A percentile compares a stretch with the other conserved stretches of the same genome.
phyloP scores from a whole-genome alignment of 2,329 filamentous ascomycete genomes.

The Apiospora pterosperma region DNA sequence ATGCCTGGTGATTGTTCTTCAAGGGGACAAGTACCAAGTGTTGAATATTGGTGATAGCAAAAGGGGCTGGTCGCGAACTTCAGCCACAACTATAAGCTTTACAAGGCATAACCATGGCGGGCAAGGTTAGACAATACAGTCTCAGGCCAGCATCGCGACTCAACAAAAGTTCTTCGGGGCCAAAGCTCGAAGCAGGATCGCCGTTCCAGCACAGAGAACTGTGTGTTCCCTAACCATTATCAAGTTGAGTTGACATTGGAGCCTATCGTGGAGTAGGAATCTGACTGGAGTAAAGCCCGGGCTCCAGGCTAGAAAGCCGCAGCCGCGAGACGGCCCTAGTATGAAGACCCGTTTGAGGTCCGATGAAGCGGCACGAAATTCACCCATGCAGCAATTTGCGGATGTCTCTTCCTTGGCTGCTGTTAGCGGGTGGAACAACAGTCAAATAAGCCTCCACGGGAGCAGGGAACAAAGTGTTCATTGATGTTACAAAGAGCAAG shows the following conservation, averaged over 20 bases:
- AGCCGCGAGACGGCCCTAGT: neutral
- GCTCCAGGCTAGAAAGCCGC: neutral
- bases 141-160: neutral
- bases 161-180: neutral
- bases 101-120: neutral
- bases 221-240: no score
- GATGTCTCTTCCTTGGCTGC: neutral
- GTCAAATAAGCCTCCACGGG: neutral
- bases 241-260: neutral
- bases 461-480: neutral
- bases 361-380: neutral
- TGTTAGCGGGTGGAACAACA: neutral
- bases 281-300: neutral
- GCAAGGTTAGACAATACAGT: neutral
- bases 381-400: neutral
- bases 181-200: neutral
- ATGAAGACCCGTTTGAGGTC: neutral
- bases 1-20: neutral
- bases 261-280: neutral
- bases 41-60: neutral
- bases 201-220: neutral
- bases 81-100: neutral
- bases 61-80: neutral
- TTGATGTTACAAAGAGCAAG: neutral
- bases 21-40: neutral